Conservation (phyloP, 2,329 filamentous ascomycete genomes). For the Tetracladium maxilliforme region DNA sequence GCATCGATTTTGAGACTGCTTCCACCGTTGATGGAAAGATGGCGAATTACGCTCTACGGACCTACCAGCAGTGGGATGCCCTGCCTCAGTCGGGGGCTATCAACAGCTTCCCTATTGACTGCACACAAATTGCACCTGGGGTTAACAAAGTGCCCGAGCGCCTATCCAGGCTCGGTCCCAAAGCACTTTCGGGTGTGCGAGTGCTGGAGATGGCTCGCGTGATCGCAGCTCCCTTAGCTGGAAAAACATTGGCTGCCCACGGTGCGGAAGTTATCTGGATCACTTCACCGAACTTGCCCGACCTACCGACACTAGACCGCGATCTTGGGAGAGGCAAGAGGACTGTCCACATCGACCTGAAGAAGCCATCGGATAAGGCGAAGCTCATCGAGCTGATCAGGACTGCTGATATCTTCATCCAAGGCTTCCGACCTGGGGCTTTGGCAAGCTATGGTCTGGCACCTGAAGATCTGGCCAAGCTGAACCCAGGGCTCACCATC, state of each 20-base stretch:
- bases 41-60: conserved; percentile 33
- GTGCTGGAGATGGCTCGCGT: conserved; percentile 21
- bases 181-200: conserved; percentile 22
- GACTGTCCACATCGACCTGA: conserved; percentile 18
- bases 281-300: conserved; percentile 17
- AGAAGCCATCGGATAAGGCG: conserved; percentile 8
- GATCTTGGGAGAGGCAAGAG: conserved; percentile 21
- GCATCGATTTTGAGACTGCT: conserved; percentile 29
- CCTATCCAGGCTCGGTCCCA: too few relatives aligned
- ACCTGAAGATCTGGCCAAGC: conserved; percentile 17
- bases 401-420: conserved; percentile 24
- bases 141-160: conserved; percentile 9
- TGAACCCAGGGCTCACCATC: conserved; percentile 28
- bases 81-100: conserved; percentile 28
- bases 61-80: conserved; percentile 33
- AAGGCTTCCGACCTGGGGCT: conserved; percentile 30
- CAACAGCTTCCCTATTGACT: conserved; percentile 26
- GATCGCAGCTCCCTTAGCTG: conserved; percentile 20
- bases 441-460: conserved; percentile 26
- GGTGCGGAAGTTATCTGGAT: conserved; percentile 24
- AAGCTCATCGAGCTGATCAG: conserved; percentile 15
- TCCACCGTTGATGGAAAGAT: conserved; percentile 19
- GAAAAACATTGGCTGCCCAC: conserved; percentile 20
- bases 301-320: conserved; percentile 17
- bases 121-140: conserved; percentile 17